Conservation (phyloP, 306 rosid species). For the Lotus japonicus region DNA sequence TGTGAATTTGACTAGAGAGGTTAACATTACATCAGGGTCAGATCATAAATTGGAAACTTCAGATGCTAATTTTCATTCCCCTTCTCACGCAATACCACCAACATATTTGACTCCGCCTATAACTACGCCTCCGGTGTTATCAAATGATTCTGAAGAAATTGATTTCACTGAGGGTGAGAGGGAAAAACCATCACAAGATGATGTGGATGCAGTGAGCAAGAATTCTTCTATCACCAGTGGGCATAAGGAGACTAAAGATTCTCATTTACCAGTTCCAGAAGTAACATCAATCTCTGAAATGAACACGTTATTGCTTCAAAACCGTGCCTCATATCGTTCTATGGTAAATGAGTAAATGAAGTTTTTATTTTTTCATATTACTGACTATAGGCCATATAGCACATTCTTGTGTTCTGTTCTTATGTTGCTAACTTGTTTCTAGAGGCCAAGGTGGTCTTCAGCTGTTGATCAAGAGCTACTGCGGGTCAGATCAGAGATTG, state of each 20-base stretch:
- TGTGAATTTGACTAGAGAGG: conserved; percentile 22
- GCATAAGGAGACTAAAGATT: conserved; percentile 28
- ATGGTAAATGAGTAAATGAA: conserved; percentile 39
- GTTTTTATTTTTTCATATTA: not conserved
- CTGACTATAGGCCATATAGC: not conserved
- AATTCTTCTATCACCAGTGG: conserved; percentile 21
- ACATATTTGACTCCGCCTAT: no score
- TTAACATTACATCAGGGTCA: conserved; percentile 3
- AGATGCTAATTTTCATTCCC: conserved; percentile 17
- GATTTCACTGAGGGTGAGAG: conserved; percentile 23
- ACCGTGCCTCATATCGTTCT: conserved; percentile 36
- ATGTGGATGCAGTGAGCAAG: conserved; percentile 1
- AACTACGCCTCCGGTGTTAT: conserved; percentile 10
- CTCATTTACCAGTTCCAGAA: conserved; percentile 27
- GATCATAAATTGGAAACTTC: conserved; percentile 17
- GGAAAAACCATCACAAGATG: conserved; percentile 26
- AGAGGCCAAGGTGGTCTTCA: conserved; percentile 72
- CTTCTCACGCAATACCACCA: conserved; percentile 24
- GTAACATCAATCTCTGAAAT: conserved; percentile 58
- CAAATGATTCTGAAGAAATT: conserved; percentile 13
- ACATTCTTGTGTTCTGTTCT: conserved; percentile 14
- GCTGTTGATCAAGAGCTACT: conserved; percentile 55
- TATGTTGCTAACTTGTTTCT: conserved; percentile 19
- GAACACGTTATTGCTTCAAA: conserved; percentile 47
- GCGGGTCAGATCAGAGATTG: conserved; percentile 49